Percentiles rank a stretch among this genome's conserved stretches.
Evolutionary conservation across 2,329 filamentous ascomycete species (phyloP).

Genomic region (Davidsoniella eucalypti): DNA sequence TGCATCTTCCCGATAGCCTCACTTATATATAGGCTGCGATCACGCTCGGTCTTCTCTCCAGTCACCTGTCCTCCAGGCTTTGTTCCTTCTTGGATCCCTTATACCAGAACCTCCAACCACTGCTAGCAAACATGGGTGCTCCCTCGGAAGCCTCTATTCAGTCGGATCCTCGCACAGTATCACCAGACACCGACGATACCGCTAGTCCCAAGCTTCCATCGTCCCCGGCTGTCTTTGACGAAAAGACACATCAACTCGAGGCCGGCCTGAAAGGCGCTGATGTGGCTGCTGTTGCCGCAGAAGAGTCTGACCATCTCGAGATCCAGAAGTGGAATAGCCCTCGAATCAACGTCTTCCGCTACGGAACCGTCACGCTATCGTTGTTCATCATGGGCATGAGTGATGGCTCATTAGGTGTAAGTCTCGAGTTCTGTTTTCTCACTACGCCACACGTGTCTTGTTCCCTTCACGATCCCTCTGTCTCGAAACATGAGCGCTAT

Average conservation of each 20-base stretch:
- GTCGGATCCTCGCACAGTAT: not conserved
- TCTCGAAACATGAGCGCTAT: not conserved
- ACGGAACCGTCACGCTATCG: constrained; percentile 40
- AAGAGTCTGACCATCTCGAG: constrained; percentile 5
- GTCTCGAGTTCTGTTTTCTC: constrained; percentile 15
- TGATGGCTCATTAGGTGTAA: constrained; percentile 47
- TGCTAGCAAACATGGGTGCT: too few species aligned
- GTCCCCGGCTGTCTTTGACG: not conserved
- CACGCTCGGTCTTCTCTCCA: too few species aligned
- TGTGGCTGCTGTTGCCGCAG: not conserved
- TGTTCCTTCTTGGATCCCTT: too few species aligned
- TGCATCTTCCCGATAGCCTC: too few species aligned
- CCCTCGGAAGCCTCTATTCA: not conserved
- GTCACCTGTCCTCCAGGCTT: too few species aligned
- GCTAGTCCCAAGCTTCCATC: not conserved
- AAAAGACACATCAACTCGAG: constrained; percentile 1
- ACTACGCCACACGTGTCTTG: not conserved
- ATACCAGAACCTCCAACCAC: too few species aligned
- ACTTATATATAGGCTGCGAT: too few species aligned
- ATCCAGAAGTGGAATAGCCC: constrained; percentile 49
- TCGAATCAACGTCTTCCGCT: constrained; percentile 38
- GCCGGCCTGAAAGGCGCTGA: not conserved
- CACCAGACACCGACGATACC: not conserved
- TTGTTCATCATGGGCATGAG: constrained; percentile 53
- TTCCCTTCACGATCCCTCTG: not conserved